phyloP scores from a whole-genome alignment of 139 green algal species.

The Eudorina sp. region DNA sequence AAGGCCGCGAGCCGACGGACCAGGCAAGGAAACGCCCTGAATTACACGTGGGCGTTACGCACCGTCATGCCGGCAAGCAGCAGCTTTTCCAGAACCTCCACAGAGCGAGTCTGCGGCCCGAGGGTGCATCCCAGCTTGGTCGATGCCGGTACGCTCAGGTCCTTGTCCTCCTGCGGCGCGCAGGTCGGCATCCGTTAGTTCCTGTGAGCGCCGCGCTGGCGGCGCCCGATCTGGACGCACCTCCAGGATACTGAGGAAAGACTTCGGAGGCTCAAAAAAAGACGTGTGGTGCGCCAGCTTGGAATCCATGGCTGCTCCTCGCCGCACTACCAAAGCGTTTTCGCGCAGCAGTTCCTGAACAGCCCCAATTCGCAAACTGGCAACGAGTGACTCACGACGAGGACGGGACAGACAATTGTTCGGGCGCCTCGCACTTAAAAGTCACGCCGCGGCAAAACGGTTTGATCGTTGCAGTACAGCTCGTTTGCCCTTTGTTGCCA shows the following conservation, averaged over 20 bases:
- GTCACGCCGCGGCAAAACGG: too few relatives aligned
- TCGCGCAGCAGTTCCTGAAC: too few relatives aligned
- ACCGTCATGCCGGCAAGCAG: constrained; percentile 83
- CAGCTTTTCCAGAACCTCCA: constrained; percentile 75
- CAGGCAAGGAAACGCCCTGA: constrained; percentile 11
- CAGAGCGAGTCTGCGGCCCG: constrained; percentile 76
- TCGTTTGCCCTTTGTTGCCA: too few relatives aligned
- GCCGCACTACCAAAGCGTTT: too few relatives aligned
- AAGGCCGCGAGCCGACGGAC: not conserved
- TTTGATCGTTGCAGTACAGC: too few relatives aligned
- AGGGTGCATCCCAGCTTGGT: constrained; percentile 82
- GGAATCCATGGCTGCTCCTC: not conserved
- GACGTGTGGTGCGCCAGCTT: not conserved
- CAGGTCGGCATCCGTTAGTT: not conserved
- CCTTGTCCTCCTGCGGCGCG: constrained; percentile 33
- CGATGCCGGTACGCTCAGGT: constrained; percentile 11
- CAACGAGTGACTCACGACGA: too few relatives aligned
- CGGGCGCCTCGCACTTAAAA: too few relatives aligned
- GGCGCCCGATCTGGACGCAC: not conserved
- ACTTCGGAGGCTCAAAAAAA: constrained; percentile 30
- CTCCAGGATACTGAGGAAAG: constrained; percentile 27
- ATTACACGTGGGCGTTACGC: constrained; percentile 40
- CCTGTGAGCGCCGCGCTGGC: not conserved
- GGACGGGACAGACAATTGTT: too few relatives aligned
- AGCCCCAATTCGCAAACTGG: too few relatives aligned